phyloP scores from a whole-genome alignment of 2,329 filamentous ascomycete species.

The Epichloe coenophiala region DNA sequence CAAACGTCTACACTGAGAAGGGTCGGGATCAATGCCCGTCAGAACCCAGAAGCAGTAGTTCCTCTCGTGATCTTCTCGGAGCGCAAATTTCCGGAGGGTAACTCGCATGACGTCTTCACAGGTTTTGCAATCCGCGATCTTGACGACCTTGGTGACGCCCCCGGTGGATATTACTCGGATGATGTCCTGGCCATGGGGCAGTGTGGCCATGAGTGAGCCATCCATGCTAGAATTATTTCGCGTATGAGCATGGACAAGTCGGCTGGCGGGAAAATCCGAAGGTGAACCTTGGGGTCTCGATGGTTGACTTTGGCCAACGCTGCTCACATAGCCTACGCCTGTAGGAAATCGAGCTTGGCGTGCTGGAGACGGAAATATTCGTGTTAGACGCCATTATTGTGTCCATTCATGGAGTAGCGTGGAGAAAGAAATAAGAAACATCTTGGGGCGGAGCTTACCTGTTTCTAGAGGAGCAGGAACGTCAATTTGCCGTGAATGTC shows the following conservation, averaged over 20 bases:
- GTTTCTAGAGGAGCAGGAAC: constrained; percentile 27
- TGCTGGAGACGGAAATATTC: constrained; percentile 36
- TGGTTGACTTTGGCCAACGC: constrained; percentile 31
- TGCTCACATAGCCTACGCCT: constrained; percentile 31
- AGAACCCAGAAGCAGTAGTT: constrained; percentile 97
- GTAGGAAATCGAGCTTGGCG: constrained; percentile 44
- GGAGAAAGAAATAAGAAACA: constrained; percentile 19
- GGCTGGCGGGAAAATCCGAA: constrained; percentile 49
- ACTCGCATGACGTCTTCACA: constrained; percentile 87
- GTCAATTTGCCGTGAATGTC: constrained; percentile 51
- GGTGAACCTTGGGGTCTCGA: constrained; percentile 3
- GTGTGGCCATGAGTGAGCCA: constrained; percentile 69
- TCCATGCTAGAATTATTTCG: constrained; percentile 77
- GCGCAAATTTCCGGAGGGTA: constrained; percentile 73
- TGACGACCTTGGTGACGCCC: constrained; percentile 84
- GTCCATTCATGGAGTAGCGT: constrained; percentile 52
- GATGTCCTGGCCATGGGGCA: constrained; percentile 76
- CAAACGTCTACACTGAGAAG: constrained; percentile 66
- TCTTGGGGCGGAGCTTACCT: constrained; percentile 28
- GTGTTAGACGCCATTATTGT: not conserved
- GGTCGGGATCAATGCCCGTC: constrained; percentile 71
- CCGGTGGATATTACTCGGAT: constrained; percentile 89
- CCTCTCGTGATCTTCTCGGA: constrained; percentile 80
- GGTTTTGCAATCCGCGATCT: constrained; percentile 80
- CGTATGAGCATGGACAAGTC: constrained; percentile 54